Percentiles rank a stretch among this genome's conserved stretches.
Conservation (phyloP, 2,329 filamentous ascomycete genomes). For the Botrytis paeoniae region DNA sequence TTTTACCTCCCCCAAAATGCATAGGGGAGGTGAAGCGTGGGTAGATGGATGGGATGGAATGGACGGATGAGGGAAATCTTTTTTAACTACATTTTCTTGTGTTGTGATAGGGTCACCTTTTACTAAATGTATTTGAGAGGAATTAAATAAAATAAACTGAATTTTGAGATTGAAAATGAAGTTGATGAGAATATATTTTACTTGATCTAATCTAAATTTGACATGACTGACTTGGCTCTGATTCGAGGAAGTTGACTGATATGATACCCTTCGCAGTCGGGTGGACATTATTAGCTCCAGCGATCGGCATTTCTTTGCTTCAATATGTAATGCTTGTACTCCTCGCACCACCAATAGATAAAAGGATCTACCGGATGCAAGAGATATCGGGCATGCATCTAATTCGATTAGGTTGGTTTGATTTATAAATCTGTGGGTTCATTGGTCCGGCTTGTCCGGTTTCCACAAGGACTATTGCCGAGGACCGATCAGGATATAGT, state of each 20-base stretch:
- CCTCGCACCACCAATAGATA: neutral
- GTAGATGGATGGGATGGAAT: conserved; percentile 2
- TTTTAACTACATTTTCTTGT: conserved; percentile 5
- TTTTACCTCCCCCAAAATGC: neutral
- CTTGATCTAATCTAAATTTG: neutral
- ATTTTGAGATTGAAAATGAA: neutral
- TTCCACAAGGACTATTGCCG: neutral
- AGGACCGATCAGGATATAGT: neutral
- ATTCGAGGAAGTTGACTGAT: neutral
- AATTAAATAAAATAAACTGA: conserved; percentile 9
- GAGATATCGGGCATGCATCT: neutral
- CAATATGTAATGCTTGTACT: neutral
- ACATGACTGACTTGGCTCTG: neutral
- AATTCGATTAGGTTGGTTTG: neutral
- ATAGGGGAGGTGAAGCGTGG: neutral
- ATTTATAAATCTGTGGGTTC: neutral
- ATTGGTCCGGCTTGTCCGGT: neutral
- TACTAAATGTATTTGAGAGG: conserved; percentile 9
- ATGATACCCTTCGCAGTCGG: neutral
- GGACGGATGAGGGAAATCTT: conserved; percentile 1
- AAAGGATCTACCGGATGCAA: neutral
- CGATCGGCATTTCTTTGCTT: neutral
- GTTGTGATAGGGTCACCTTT: neutral
- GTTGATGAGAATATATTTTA: neutral
- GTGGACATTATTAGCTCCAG: neutral